phyloP scores from a whole-genome alignment of 306 rosid species.

The Vigna unguiculata region DNA sequence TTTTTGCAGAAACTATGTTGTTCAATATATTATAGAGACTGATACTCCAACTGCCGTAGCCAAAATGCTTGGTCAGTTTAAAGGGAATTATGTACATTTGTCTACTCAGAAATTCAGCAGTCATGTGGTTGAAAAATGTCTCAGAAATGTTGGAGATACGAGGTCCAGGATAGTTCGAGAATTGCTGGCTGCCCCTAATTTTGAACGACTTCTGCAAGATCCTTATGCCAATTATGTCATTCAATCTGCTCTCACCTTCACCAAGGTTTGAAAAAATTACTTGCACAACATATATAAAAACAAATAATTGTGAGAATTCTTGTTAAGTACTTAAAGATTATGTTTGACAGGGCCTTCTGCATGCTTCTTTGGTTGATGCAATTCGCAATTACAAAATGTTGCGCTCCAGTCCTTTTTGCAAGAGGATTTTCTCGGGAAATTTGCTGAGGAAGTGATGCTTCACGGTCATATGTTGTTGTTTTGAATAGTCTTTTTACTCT shows the following conservation, averaged over 20 bases:
- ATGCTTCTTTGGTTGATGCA: slow-evolving; percentile 59
- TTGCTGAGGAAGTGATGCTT: slow-evolving; percentile 58
- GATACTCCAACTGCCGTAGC: slow-evolving; percentile 50
- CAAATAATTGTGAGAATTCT: no score
- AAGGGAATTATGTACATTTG: slow-evolving; percentile 60
- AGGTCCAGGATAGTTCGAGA: slow-evolving; percentile 64
- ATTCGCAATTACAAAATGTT: slow-evolving; percentile 52
- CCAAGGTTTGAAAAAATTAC: slow-evolving; percentile 58
- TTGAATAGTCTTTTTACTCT: slow-evolving; percentile 10
- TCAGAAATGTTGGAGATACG: slow-evolving; percentile 51
- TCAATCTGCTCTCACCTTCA: slow-evolving; percentile 58
- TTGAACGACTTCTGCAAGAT: slow-evolving; percentile 71
- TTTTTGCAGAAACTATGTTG: slow-evolving; percentile 71
- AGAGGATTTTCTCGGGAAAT: slow-evolving; percentile 64
- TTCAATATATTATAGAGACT: slow-evolving; percentile 67
- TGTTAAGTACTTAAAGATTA: not conserved
- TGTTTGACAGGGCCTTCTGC: slow-evolving; percentile 62
- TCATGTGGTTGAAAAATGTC: slow-evolving; percentile 80
- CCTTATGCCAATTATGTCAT: slow-evolving; percentile 82
- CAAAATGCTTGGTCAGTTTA: slow-evolving; percentile 57
- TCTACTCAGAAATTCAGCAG: slow-evolving; percentile 76
- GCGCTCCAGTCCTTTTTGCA: slow-evolving; percentile 76
- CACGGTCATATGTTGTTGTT: slow-evolving; percentile 45
- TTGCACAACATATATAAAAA: no score
- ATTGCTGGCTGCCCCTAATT: slow-evolving; percentile 52